A percentile compares a stretch with the other conserved stretches of the same genome.
These are phyloP conservation scores for Naganishia kalamii DNA, from an alignment of 768 basidiomycete species.

Conservation along the genomic window DNA sequence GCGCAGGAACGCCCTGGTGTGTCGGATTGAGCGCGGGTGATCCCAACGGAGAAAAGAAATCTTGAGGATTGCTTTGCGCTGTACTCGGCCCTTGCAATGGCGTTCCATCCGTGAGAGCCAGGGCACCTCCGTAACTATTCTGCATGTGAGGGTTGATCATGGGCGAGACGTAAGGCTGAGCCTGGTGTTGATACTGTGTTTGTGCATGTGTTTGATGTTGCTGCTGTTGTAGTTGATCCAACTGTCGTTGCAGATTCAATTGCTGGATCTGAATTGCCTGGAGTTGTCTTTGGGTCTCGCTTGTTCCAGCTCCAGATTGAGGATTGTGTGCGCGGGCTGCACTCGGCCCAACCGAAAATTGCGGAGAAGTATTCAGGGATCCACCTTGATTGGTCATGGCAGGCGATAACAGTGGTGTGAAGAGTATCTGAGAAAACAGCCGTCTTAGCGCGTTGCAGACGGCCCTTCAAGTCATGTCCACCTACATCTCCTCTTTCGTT, in stretches of 20 bases:
- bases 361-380: slow-evolving; percentile 11
- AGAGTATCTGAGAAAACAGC: slow-evolving; percentile 34
- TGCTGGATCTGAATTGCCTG: slow-evolving; percentile 43
- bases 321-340: not conserved
- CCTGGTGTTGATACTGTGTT: slow-evolving; percentile 49
- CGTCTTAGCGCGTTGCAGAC: not conserved
- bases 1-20: slow-evolving; percentile 32
- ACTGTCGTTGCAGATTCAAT: slow-evolving; percentile 20
- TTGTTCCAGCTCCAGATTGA: not conserved
- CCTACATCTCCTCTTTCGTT: slow-evolving; percentile 37
- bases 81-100: slow-evolving; percentile 53
- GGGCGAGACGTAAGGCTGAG: slow-evolving; percentile 54
- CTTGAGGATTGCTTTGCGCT: slow-evolving; percentile 28
- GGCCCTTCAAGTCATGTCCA: not conserved
- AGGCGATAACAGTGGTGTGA: slow-evolving; percentile 48
- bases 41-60: slow-evolving; percentile 48
- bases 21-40: slow-evolving; percentile 47
- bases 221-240: slow-evolving; percentile 20
- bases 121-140: slow-evolving; percentile 32
- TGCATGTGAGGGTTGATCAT: slow-evolving; percentile 51
- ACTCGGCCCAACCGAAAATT: slow-evolving; percentile 2
- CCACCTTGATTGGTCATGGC: slow-evolving; percentile 34
- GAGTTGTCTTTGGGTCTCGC: slow-evolving; percentile 26
- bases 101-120: slow-evolving; percentile 39
- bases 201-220: slow-evolving; percentile 30